Evolutionary conservation across 2,329 filamentous ascomycete genomes (phyloP).

Genomic region (Phaeosphaeriaceae sp.): DNA sequence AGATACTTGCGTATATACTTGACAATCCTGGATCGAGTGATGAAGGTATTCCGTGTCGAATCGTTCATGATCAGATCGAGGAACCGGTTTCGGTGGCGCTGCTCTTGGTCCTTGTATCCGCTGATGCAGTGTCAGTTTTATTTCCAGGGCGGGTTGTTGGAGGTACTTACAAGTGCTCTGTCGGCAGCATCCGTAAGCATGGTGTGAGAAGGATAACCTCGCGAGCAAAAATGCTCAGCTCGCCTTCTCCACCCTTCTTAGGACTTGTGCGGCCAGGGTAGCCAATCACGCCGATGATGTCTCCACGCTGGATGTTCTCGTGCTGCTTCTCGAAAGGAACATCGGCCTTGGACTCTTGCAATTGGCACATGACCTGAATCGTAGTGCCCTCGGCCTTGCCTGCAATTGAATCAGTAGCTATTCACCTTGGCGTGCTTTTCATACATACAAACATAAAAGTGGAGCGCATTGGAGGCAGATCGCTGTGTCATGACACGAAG

Average conservation of each 20-base stretch:
- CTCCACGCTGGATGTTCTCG: conserved; percentile 84
- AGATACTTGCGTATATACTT: conserved; percentile 89
- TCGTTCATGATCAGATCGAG: conserved; percentile 98
- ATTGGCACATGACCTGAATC: conserved; percentile 91
- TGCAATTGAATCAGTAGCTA: conserved; percentile 15
- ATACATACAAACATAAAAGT: conserved; percentile 38
- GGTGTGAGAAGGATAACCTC: conserved; percentile 87
- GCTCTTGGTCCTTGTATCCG: conserved; percentile 94
- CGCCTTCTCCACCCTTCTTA: conserved; percentile 87
- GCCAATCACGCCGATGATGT: conserved; percentile 87
- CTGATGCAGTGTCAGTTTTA: conserved; percentile 54
- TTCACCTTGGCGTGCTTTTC: neutral
- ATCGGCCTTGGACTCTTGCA: conserved; percentile 74
- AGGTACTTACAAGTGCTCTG: conserved; percentile 62
- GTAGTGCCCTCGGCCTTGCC: conserved; percentile 75
- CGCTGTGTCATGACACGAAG: conserved; percentile 74
- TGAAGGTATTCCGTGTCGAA: conserved; percentile 78
- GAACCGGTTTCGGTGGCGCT: conserved; percentile 90
- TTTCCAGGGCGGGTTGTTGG: neutral
- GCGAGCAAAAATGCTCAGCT: conserved; percentile 90
- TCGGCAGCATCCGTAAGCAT: conserved; percentile 88
- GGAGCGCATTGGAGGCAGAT: conserved; percentile 29
- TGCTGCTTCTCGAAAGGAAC: conserved; percentile 86
- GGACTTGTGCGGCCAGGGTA: conserved; percentile 86
- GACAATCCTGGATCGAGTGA: conserved; percentile 86